Percentiles rank a stretch among this genome's conserved stretches.
These are phyloP conservation scores for Rhizophlyctis rosea DNA, from an alignment of 192 early-diverging fungal species.

Conservation along the genomic window DNA sequence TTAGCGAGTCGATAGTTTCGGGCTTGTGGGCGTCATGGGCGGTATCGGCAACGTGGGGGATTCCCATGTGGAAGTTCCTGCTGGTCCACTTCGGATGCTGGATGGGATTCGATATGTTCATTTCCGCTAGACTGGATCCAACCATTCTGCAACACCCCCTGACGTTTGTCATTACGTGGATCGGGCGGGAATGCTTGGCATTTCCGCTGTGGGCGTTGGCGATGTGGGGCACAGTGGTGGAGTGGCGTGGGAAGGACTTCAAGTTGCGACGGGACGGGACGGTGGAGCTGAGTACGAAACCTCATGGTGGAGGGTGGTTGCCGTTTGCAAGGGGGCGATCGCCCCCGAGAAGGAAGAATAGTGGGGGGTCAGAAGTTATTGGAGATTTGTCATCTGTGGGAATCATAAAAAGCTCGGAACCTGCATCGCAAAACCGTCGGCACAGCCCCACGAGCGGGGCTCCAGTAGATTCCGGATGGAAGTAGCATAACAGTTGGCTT, in stretches of 20 bases:
- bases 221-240: slow-evolving; percentile 74
- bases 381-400: too few species aligned
- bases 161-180: slow-evolving; percentile 72
- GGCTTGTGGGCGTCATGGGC: slow-evolving; percentile 72
- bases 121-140: slow-evolving; percentile 43
- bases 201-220: slow-evolving; percentile 83
- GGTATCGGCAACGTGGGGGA: slow-evolving; percentile 36
- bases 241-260: slow-evolving; percentile 75
- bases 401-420: too few species aligned
- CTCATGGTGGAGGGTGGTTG: too few species aligned
- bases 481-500: too few species aligned
- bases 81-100: slow-evolving; percentile 51
- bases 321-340: too few species aligned
- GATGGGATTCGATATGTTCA: slow-evolving; percentile 59
- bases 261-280: slow-evolving; percentile 42
- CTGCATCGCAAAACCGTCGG: too few species aligned
- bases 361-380: too few species aligned
- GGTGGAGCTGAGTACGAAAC: slow-evolving; percentile 18
- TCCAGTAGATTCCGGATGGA: too few species aligned
- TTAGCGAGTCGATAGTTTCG: slow-evolving; percentile 82
- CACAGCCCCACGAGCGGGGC: too few species aligned
- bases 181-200: slow-evolving; percentile 74
- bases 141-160: slow-evolving; percentile 3
- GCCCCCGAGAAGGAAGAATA: too few species aligned
- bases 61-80: too few species aligned